Conservation (phyloP, 495 filamentous ascomycete species). For the Tuber calosporum region DNA sequence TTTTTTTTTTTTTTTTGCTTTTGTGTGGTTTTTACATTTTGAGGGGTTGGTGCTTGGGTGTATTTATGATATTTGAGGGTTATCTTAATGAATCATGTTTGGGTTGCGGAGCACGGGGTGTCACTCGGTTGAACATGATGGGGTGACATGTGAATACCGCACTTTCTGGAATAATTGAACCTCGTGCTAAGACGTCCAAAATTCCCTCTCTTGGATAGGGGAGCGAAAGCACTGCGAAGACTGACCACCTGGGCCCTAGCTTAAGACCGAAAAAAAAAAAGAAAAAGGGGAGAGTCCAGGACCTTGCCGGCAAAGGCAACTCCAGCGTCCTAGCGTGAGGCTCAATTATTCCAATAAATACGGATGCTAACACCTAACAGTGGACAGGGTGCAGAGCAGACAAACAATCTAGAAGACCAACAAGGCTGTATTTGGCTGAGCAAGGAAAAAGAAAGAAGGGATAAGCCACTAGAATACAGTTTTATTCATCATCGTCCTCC, state of each 20-base stretch:
- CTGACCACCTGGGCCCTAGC: no score
- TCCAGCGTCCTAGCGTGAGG: no score
- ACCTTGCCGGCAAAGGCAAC: no score
- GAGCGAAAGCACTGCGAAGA: no score
- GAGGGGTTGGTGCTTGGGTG: constrained; percentile 6
- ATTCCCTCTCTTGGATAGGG: no score
- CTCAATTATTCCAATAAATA: no score
- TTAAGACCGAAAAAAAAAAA: no score
- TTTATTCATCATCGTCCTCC: constrained; percentile 30
- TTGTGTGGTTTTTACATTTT: constrained; percentile 14
- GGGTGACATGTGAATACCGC: constrained; percentile 4
- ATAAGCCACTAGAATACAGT: constrained; percentile 25
- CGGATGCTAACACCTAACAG: background rate
- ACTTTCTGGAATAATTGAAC: no score
- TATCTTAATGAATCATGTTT: constrained; percentile 8
- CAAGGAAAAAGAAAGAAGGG: constrained; percentile 5
- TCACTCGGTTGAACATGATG: background rate
- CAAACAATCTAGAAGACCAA: background rate
- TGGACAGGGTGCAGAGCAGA: background rate
- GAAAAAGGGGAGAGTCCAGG: no score
- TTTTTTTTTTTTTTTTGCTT: constrained; percentile 5
- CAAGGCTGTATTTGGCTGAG: background rate
- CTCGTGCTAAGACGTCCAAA: no score
- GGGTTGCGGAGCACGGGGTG: constrained; percentile 4
- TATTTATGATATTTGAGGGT: constrained; percentile 17